Evolutionary conservation across 1,284 basidiomycete species (phyloP).

Genomic region (Paramarasmius palmivorus): DNA sequence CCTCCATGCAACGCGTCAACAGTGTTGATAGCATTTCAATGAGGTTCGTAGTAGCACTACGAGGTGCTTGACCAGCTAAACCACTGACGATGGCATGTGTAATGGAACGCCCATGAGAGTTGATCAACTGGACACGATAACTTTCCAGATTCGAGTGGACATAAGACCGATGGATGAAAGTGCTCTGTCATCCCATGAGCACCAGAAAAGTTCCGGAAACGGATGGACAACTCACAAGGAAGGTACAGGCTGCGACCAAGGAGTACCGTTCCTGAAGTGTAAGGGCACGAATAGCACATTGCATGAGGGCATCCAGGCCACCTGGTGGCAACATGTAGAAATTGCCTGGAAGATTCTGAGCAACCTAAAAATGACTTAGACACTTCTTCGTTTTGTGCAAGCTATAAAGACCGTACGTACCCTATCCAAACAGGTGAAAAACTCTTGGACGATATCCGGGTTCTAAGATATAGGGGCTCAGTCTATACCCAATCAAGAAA

Average conservation of each 20-base stretch:
- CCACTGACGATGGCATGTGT: conserved; percentile 74
- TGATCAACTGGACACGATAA: conserved; percentile 40
- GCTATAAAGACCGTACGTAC: conserved; percentile 42
- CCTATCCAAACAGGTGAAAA: conserved; percentile 79
- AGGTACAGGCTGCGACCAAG: conserved; percentile 78
- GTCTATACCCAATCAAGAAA: background rate
- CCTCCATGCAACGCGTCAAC: conserved; percentile 52
- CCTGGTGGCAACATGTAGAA: conserved; percentile 72
- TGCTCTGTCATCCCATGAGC: conserved; percentile 37
- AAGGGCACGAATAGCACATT: conserved; percentile 70
- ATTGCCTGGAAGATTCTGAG: conserved; percentile 69
- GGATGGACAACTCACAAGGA: conserved; percentile 59
- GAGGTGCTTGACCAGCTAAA: conserved; percentile 79
- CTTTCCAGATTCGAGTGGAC: conserved; percentile 44
- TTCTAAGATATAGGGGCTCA: conserved; percentile 48
- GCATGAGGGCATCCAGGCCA: conserved; percentile 70
- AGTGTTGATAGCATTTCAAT: conserved; percentile 77
- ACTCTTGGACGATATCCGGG: conserved; percentile 86
- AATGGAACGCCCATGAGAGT: conserved; percentile 66
- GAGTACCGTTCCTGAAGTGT: conserved; percentile 86
- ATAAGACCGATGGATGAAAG: conserved; percentile 63
- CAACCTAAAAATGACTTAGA: conserved; percentile 45
- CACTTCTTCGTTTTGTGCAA: conserved; percentile 1
- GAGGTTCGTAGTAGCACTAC: conserved; percentile 81
- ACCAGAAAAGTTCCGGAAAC: background rate